Percentiles rank a stretch among this genome's conserved stretches.
Evolutionary conservation across 306 rosid species (phyloP).

Genomic region (Hippophae gyantsensis): DNA sequence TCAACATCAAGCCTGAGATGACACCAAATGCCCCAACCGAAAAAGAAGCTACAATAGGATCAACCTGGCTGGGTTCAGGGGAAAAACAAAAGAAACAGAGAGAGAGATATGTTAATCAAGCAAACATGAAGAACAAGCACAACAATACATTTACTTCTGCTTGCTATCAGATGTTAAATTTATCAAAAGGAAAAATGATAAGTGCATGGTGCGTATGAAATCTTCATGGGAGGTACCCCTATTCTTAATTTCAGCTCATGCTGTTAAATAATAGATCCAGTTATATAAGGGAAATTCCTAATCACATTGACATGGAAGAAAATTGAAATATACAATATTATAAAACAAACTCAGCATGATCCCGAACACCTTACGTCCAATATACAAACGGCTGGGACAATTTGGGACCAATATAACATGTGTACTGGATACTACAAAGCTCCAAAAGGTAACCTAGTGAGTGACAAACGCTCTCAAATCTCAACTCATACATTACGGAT

Average conservation of each 20-base stretch:
- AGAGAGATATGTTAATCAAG: slow-evolving; percentile 3
- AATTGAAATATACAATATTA: slow-evolving; percentile 2
- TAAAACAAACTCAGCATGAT: neutral
- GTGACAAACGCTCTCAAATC: neutral
- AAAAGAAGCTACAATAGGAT: slow-evolving; percentile 94
- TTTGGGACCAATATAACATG: too few relatives aligned
- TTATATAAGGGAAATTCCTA: slow-evolving; percentile 9
- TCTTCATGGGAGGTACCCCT: slow-evolving; percentile 92
- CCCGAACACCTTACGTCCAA: too few relatives aligned
- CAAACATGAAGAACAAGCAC: slow-evolving; percentile 5
- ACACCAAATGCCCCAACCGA: slow-evolving; percentile 97
- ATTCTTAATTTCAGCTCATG: slow-evolving; percentile 85
- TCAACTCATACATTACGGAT: neutral
- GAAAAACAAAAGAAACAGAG: slow-evolving; percentile 18
- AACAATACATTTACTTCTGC: neutral
- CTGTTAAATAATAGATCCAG: slow-evolving; percentile 32
- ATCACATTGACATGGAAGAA: neutral
- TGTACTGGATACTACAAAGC: neutral
- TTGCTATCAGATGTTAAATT: slow-evolving; percentile 12
- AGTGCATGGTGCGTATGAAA: slow-evolving; percentile 81
- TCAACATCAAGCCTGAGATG: slow-evolving; percentile 77
- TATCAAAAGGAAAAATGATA: slow-evolving; percentile 30
- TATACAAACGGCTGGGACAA: too few relatives aligned
- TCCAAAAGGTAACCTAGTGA: neutral
- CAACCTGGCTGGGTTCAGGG: slow-evolving; percentile 68